Evolutionary conservation across 2,329 filamentous ascomycete genomes (phyloP), one percentile per base, ranked within the genome.

Genomic region (Aspergillus japonicus): DNA sequence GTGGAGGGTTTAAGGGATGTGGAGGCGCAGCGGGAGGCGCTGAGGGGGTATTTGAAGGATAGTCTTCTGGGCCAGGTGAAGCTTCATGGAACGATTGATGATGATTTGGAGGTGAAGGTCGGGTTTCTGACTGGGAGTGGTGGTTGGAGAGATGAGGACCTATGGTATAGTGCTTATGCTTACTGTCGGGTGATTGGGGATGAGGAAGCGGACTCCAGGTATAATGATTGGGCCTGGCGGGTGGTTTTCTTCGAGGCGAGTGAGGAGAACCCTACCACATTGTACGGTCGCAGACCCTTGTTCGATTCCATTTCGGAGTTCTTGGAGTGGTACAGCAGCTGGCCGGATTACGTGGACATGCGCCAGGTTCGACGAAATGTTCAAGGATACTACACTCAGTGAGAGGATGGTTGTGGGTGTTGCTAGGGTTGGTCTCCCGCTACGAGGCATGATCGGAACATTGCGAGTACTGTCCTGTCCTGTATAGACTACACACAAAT

Each of bases 291-390:
- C 10, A 57, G 52, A 51, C 31, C 56, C 21, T 56, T 53, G 23
- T 63, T 62, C 57, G 50, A 63, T 47, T 63, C 59, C n/a, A 59
- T 62, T 50, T 39, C 47, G 10, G 62, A 62, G 53, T 63, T 63
- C 24, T 33, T 63, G 53, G 62, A 63, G 39, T 62, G 57, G 59
- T 63, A 63, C 5, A 29, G 47, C 12, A 63, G 56, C 35, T 63
- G 56, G 59, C 47, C 39, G 54, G 62, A 59, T 49, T 57, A 68
- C 21, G 7, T 49, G 3, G 47, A 49, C 23, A 35, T 35, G 33
- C 11, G 14, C 33, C 11, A 35, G 33, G 33, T 35, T 12, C 33
- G 33, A 12, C 11, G 33, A 10, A 16, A 35, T 12, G 14, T 16
- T 35, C 3, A 4, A 4, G 33, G 14, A 3, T 5, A 12, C 12